phyloP scores from a whole-genome alignment of 2,329 filamentous ascomycete genomes.

The Hypoxylon sp. region DNA sequence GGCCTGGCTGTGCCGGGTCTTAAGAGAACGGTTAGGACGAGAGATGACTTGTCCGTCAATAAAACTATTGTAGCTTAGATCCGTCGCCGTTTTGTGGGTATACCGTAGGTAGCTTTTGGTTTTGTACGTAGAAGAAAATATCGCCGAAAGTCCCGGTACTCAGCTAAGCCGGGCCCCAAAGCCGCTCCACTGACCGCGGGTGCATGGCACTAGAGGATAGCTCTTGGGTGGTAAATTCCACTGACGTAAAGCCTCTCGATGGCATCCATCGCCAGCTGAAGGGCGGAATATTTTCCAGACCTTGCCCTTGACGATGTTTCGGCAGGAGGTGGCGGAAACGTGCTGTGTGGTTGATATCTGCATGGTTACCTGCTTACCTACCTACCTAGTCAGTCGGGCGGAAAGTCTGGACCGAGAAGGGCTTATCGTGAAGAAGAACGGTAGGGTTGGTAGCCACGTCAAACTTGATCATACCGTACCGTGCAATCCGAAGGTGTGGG shows the following conservation, averaged over 20 bases:
- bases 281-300: constrained; percentile 10
- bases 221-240: constrained; percentile 20
- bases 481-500: constrained; percentile 15
- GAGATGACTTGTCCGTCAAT: constrained; percentile 16
- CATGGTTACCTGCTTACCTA: neutral
- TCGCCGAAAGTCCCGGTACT: constrained; percentile 30
- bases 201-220: constrained; percentile 24
- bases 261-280: constrained; percentile 10
- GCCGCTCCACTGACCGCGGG: constrained; percentile 15
- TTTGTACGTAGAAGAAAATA: constrained; percentile 6
- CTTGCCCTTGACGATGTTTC: constrained; percentile 28
- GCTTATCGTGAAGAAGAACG: constrained; percentile 28
- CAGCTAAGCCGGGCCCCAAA: constrained; percentile 21
- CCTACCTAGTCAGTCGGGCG: constrained; percentile 3
- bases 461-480: constrained; percentile 18
- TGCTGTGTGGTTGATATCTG: constrained; percentile 2
- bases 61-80: constrained; percentile 36
- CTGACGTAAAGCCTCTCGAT: constrained; percentile 26
- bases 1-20: constrained; percentile 7
- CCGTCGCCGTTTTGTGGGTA: constrained; percentile 33
- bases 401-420: constrained; percentile 18
- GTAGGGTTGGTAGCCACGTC: constrained; percentile 16
- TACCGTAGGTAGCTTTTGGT: constrained; percentile 8
- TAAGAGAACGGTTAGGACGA: constrained; percentile 12
- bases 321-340: constrained; percentile 16